A percentile compares a stretch with the other conserved stretches of the same genome.
Evolutionary conservation across 345 rosid genomes (phyloP).

Genomic region (Zanthoxylum bungeanum): DNA sequence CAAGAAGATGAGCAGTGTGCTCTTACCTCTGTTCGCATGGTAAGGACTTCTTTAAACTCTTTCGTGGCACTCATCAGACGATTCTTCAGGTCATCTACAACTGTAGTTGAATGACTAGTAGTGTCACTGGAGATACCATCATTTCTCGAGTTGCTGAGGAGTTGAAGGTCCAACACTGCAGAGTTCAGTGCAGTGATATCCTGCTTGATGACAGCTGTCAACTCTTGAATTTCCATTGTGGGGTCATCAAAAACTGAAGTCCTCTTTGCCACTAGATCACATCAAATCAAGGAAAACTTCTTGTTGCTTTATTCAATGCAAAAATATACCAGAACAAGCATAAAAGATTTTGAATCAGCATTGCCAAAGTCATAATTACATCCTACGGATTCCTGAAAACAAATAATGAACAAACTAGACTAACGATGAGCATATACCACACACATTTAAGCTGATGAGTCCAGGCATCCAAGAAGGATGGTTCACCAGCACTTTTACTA

Average conservation of each 20-base stretch:
- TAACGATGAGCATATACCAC: background rate
- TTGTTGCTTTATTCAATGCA: background rate
- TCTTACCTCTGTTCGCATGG: conserved; percentile 58
- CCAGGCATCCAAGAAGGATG: background rate
- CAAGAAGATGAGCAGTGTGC: background rate
- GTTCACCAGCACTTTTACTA: background rate
- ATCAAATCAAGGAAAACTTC: conserved; percentile 2
- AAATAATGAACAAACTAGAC: background rate
- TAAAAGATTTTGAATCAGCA: background rate
- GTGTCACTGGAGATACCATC: conserved; percentile 58
- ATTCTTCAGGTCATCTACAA: conserved; percentile 58
- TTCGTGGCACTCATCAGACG: conserved; percentile 64
- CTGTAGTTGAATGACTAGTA: conserved; percentile 57
- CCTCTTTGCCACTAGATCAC: conserved; percentile 55
- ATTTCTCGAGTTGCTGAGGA: conserved; percentile 46
- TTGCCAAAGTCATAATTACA: background rate
- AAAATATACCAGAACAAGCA: background rate
- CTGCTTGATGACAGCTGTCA: conserved; percentile 61
- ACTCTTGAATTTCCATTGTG: conserved; percentile 61
- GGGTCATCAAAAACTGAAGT: conserved; percentile 67
- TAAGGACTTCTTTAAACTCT: conserved; percentile 66
- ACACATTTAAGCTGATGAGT: background rate
- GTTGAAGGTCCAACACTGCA: conserved; percentile 63
- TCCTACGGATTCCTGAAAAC: background rate
- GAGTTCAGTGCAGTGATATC: conserved; percentile 64